Evolutionary conservation across 2,329 filamentous ascomycete genomes (phyloP).

Genomic region (Shiraia bambusicola): DNA sequence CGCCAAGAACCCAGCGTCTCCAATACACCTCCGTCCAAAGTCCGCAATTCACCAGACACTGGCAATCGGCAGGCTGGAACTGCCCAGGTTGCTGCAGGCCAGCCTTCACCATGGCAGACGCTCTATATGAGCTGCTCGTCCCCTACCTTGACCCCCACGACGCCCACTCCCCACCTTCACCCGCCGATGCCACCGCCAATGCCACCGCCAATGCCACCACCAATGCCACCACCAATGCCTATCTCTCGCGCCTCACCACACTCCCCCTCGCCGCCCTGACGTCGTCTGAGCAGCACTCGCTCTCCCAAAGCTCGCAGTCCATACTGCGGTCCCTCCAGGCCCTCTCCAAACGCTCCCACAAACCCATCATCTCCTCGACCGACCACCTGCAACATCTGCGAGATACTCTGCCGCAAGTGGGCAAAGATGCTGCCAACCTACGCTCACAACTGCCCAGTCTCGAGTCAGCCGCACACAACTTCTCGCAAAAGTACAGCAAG

Average conservation of each 20-base stretch:
- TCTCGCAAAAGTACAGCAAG: conserved; percentile 81
- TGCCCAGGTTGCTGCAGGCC: not conserved
- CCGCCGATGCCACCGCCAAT: conserved; percentile 57
- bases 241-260: conserved; percentile 75
- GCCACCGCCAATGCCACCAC: too few species aligned
- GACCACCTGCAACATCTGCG: conserved; percentile 73
- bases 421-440: conserved; percentile 65
- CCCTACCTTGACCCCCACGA: conserved; percentile 58
- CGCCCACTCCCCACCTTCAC: conserved; percentile 42
- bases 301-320: conserved; percentile 80
- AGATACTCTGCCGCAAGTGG: conserved; percentile 70
- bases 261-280: conserved; percentile 73
- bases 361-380: conserved; percentile 77
- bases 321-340: conserved; percentile 80
- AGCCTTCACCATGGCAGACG: conserved; percentile 50
- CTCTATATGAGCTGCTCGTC: conserved; percentile 71
- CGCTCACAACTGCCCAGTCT: conserved; percentile 73
- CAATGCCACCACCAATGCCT: conserved; percentile 63
- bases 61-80: not conserved
- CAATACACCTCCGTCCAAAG: conserved; percentile 15
- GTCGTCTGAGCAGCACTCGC: conserved; percentile 72
- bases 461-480: conserved; percentile 74
- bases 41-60: conserved; percentile 7
- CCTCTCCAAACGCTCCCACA: conserved; percentile 86
- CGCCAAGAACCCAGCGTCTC: conserved; percentile 6